Percentiles rank a stretch among this genome's conserved stretches.
phyloP scores from a whole-genome alignment of 257 asterid genomes.

The Primulina huaijiensis region DNA sequence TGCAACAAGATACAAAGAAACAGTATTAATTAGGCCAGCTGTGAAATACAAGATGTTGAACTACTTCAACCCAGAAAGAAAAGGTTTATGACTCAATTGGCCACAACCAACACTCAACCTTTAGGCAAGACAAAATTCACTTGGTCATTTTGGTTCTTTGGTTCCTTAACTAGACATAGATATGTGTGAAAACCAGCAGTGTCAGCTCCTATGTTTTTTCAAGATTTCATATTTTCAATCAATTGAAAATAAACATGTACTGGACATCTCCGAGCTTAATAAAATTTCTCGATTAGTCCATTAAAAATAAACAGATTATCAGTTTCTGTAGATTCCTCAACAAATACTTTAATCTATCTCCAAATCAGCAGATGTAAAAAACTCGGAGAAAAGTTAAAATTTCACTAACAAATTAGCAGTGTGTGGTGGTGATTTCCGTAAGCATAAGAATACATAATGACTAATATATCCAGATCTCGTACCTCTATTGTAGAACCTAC shows the following conservation, averaged over 20 bases:
- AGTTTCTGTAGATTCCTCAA: neutral
- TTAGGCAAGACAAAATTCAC: too few species aligned
- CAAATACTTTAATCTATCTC: neutral
- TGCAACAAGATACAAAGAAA: slow-evolving; percentile 34
- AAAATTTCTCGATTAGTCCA: neutral
- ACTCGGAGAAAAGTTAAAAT: slow-evolving; percentile 3
- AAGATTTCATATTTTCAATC: slow-evolving; percentile 1
- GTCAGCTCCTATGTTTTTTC: neutral
- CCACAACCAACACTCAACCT: neutral
- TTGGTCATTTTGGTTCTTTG: neutral
- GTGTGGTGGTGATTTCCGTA: neutral
- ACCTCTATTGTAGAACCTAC: slow-evolving; percentile 92
- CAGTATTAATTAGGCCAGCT: slow-evolving; percentile 1
- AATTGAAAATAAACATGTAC: neutral
- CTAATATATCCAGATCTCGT: neutral
- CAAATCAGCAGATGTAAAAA: slow-evolving; percentile 8
- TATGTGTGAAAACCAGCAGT: neutral
- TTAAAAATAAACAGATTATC: neutral
- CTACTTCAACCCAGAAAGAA: slow-evolving; percentile 1
- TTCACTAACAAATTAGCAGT: neutral
- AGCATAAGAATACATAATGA: neutral
- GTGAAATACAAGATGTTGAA: slow-evolving; percentile 11
- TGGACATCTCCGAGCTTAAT: too few species aligned
- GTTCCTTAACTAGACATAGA: neutral
- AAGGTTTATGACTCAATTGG: neutral